phyloP scores from a whole-genome alignment of 2,329 filamentous ascomycete genomes.

The Penicillium thymicola region DNA sequence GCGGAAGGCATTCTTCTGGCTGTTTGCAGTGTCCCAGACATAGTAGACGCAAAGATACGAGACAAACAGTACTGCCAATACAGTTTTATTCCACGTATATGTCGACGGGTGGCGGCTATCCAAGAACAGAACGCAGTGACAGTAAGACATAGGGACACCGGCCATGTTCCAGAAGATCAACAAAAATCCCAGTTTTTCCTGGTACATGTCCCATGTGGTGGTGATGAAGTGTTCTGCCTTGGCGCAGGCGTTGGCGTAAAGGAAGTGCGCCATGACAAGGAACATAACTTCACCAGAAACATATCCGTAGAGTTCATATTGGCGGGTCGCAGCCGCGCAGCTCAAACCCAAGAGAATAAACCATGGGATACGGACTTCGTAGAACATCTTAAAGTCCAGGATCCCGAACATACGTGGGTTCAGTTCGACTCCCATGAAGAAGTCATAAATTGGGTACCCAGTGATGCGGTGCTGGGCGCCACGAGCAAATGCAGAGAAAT shows the following conservation, averaged over 20 bases:
- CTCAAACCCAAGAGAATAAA: conserved; percentile 77
- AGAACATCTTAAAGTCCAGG: conserved; percentile 92
- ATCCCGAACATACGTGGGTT: conserved; percentile 80
- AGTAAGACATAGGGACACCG: conserved; percentile 85
- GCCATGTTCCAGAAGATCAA: conserved; percentile 96
- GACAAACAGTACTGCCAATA: conserved; percentile 60
- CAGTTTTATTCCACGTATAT: conserved; percentile 70
- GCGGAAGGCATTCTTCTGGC: conserved; percentile 88
- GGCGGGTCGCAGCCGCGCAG: conserved; percentile 63
- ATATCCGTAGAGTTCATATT: conserved; percentile 79
- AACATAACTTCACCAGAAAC: conserved; percentile 78
- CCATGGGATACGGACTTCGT: conserved; percentile 91
- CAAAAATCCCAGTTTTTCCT: conserved; percentile 96
- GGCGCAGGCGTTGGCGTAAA: conserved; percentile 86
- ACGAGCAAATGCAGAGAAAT: conserved; percentile 75
- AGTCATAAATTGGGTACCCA: conserved; percentile 74
- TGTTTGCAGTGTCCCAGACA: conserved; percentile 88
- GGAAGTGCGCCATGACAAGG: conserved; percentile 80
- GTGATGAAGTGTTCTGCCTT: conserved; percentile 90
- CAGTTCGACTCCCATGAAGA: conserved; percentile 84
- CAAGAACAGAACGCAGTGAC: conserved; percentile 85
- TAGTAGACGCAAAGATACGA: conserved; percentile 81
- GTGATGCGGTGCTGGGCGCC: conserved; percentile 90
- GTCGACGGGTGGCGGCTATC: conserved; percentile 73
- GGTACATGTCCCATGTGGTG: conserved; percentile 93